Evolutionary conservation across 805 yeast genomes (phyloP).

Genomic region (Candida vaughaniae): DNA sequence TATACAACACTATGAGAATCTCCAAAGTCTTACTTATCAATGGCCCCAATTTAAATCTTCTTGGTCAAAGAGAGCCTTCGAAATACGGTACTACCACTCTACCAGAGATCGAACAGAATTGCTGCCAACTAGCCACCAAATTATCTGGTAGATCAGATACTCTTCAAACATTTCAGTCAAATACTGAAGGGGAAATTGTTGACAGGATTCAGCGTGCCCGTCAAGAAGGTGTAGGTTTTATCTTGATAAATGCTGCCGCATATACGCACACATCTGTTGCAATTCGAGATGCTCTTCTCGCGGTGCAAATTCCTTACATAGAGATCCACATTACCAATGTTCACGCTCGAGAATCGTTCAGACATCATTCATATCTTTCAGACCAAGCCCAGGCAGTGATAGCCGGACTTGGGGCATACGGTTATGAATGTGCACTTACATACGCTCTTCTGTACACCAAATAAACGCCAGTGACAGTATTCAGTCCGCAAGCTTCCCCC

Average conservation of each 20-base stretch:
- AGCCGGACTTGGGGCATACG: constrained; percentile 37
- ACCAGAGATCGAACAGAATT: constrained; percentile 26
- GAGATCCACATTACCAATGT: constrained; percentile 50
- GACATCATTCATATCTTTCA: constrained; percentile 44
- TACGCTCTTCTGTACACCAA: too few species aligned
- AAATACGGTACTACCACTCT: constrained; percentile 46
- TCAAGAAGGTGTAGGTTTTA: constrained; percentile 37
- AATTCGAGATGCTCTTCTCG: constrained; percentile 45
- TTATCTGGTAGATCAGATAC: background rate
- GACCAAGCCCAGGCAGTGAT: constrained; percentile 46
- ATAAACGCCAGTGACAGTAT: too few species aligned
- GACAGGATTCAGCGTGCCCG: constrained; percentile 46
- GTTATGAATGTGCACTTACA: constrained; percentile 35
- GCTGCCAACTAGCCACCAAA: background rate
- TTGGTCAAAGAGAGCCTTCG: constrained; percentile 46
- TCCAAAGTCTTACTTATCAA: constrained; percentile 38
- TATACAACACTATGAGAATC: too few species aligned
- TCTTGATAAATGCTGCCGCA: constrained; percentile 49
- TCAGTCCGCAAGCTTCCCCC: too few species aligned
- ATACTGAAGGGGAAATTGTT: constrained; percentile 26
- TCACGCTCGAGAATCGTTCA: constrained; percentile 46
- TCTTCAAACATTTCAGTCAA: background rate
- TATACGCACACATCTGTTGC: constrained; percentile 50
- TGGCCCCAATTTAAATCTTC: constrained; percentile 47
- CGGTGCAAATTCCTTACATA: constrained; percentile 44